phyloP scores from a whole-genome alignment of 2,329 filamentous ascomycete genomes.

The Zalaria sp. region DNA sequence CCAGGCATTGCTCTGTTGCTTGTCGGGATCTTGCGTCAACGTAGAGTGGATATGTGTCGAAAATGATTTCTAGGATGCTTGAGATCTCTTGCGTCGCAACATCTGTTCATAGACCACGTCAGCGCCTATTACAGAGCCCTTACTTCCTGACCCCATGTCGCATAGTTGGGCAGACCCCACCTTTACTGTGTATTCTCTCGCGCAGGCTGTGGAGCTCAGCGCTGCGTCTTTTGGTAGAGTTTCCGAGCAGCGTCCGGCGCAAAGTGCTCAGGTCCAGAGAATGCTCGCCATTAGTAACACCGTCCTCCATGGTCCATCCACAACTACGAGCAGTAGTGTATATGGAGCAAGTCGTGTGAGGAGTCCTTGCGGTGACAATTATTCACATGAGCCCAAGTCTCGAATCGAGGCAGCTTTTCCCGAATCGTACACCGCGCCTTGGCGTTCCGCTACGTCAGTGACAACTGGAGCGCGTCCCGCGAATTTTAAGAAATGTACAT shows the following conservation, averaged over 20 bases:
- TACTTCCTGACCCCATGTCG: no score
- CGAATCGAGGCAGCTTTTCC: no score
- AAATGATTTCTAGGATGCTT: constrained; percentile 50
- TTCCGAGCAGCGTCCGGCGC: constrained; percentile 28
- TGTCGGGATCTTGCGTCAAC: constrained; percentile 70
- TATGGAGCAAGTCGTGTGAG: no score
- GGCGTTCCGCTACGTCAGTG: no score
- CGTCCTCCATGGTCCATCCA: constrained; percentile 2
- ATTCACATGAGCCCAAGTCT: no score
- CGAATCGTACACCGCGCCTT: no score
- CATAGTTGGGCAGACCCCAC: constrained; percentile 16
- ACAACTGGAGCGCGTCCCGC: no score
- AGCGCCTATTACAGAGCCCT: no score
- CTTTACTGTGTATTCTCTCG: constrained; percentile 26
- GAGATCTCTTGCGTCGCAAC: constrained; percentile 10
- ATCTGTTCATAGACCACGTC: constrained; percentile 1
- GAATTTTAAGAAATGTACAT: no score
- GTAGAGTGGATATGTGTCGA: constrained; percentile 80
- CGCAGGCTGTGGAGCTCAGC: constrained; percentile 29
- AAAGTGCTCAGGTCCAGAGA: constrained; percentile 8
- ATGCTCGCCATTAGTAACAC: constrained; percentile 10
- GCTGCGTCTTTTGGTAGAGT: constrained; percentile 33
- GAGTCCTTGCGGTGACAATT: no score
- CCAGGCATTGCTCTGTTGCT: constrained; percentile 70
- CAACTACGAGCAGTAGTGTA: no score